These are phyloP conservation scores for Sphagnum contortum DNA, from an alignment of 225 moss, liverwort and hornwort species.

Conservation along the genomic window DNA sequence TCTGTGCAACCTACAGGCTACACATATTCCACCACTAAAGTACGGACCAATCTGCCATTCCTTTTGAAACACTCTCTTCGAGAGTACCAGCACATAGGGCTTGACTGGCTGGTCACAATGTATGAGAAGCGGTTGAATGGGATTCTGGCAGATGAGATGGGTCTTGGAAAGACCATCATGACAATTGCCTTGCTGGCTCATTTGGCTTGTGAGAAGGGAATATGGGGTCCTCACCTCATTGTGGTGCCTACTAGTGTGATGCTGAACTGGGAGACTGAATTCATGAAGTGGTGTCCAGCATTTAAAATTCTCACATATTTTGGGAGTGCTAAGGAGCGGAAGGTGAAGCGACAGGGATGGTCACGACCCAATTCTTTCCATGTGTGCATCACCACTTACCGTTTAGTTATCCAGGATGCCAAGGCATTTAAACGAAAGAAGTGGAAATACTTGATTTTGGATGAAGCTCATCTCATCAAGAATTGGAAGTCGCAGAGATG, in stretches of 20 bases:
- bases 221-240: slow-evolving; percentile 97
- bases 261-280: slow-evolving; percentile 99
- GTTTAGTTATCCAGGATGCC: slow-evolving; percentile 94
- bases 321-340: slow-evolving; percentile 88
- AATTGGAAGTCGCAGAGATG: slow-evolving; percentile 99
- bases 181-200: slow-evolving; percentile 91
- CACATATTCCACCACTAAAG: slow-evolving; percentile 93
- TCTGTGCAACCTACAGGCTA: slow-evolving; percentile 98
- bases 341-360: slow-evolving; percentile 94
- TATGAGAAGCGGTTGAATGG: slow-evolving; percentile 98
- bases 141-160: slow-evolving; percentile 98
- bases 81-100: slow-evolving; percentile 96
- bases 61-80: slow-evolving; percentile 90
- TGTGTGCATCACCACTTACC: slow-evolving; percentile 96
- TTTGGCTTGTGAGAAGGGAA: slow-evolving; percentile 93
- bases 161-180: slow-evolving; percentile 98
- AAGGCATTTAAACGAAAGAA: slow-evolving; percentile 97
- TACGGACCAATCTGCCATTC: slow-evolving; percentile 91
- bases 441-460: slow-evolving; percentile 97
- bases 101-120: slow-evolving; percentile 99
- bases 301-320: slow-evolving; percentile 99
- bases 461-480: slow-evolving; percentile 99
- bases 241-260: slow-evolving; percentile 97
- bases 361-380: slow-evolving; percentile 91
- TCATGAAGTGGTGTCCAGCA: slow-evolving; percentile 99